Evolutionary conservation across 1,139 yeast genomes (phyloP), one percentile per base, ranked within the genome.

Genomic region (Zygotorulaspora mrakii): DNA sequence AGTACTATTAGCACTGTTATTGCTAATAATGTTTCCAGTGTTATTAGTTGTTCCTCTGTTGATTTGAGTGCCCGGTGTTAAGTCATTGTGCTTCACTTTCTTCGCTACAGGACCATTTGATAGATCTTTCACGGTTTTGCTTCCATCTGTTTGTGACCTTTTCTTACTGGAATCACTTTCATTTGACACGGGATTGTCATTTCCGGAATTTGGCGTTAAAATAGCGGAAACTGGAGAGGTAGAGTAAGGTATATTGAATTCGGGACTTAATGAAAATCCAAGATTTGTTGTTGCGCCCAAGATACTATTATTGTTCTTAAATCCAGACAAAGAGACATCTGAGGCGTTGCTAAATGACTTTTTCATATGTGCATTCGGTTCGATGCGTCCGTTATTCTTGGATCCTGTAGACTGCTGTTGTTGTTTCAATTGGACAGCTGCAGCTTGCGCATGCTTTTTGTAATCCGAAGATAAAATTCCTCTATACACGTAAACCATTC

Each of bases 401-500:
- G 44, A 42, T 43, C 40, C 37, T 31, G 37, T 23, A 20, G 37
- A 25, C 31, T 50, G 53, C 30, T 52, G 54, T 30, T 50, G 53
- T 29, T 52, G 54, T 30, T 51, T 61, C 37, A 59, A 47, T 40
- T 55, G 55, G 34, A 59, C 65, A 39, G 70, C 61, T 45, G 79
- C 76, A 48, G 71, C 73, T 42, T 76, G 75, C 9, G 83, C 88
- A 55, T 79, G 85, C 31, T 77, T 62, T 53, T 80, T 82, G 64
- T 80, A 83, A 57, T 82, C 88, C 11, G 77, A 72, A 21, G 91
- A 76, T 48, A 83, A 68, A 31, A 82, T 66, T 24, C 94, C 94
- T 55, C 91, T 76, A 62, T 83, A 84, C 35, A 82, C 88, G 55
- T 84, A 84, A 25, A 84, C 87, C 94, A 84, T 84, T 68, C 94